A percentile compares a stretch with the other conserved stretches of the same genome.
Conservation (phyloP, 2,329 filamentous ascomycete species). For the Fusarium tanahbumbuense region DNA sequence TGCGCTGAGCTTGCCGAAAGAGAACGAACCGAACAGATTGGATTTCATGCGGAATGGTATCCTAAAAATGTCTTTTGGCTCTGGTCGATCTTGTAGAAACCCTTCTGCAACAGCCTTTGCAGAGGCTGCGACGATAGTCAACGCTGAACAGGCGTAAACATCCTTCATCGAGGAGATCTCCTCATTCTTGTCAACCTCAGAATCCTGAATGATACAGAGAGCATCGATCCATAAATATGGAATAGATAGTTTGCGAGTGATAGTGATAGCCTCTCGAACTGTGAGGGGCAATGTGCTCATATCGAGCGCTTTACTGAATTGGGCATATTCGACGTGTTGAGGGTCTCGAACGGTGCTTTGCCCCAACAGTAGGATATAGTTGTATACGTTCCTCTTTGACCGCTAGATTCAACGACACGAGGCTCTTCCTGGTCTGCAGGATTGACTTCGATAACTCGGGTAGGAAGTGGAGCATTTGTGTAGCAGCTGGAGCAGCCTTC, state of each 20-base stretch:
- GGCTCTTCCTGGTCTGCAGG: neutral
- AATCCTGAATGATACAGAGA: neutral
- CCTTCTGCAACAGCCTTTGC: neutral
- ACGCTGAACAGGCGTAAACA: neutral
- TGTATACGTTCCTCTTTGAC: neutral
- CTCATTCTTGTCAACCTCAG: neutral
- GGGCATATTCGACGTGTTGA: neutral
- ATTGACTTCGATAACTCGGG: neutral
- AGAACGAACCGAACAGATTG: neutral
- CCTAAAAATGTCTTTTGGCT: rapidly evolving
- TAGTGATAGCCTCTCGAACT: neutral
- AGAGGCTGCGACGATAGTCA: neutral
- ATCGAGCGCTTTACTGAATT: neutral
- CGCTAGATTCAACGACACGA: neutral
- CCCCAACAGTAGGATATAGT: neutral
- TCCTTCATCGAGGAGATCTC: neutral
- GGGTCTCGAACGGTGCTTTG: neutral
- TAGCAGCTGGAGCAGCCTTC: neutral
- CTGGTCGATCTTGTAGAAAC: neutral
- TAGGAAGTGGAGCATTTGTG: neutral
- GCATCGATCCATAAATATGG: neutral
- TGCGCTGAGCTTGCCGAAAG: neutral
- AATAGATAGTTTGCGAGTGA: neutral
- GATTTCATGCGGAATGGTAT: neutral
- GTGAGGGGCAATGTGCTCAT: neutral